phyloP scores from a whole-genome alignment of 2,329 filamentous ascomycete genomes.

The Raffaelea ambrosiae region DNA sequence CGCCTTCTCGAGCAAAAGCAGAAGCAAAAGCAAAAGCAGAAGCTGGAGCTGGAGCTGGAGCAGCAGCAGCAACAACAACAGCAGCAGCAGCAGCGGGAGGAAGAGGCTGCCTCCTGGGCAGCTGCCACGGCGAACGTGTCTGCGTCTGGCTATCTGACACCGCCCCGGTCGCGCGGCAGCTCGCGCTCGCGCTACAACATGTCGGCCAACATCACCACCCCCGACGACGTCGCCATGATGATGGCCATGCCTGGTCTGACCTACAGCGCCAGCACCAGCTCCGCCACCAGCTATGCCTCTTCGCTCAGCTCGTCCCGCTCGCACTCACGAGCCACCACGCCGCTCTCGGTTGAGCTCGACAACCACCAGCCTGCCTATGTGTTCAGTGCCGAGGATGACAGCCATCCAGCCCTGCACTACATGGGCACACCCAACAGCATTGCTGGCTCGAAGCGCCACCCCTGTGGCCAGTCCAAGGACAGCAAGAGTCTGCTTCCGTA shows the following conservation, averaged over 20 bases:
- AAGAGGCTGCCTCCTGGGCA: conserved; percentile 15
- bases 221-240: conserved; percentile 15
- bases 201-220: conserved; percentile 17
- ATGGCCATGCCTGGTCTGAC: conserved; percentile 36
- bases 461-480: conserved; percentile 9
- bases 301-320: conserved; percentile 39
- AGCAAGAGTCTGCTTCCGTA: conserved; percentile 35
- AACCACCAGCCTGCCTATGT: conserved; percentile 30
- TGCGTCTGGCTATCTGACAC: conserved; percentile 32
- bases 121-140: conserved; percentile 17
- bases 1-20: not conserved
- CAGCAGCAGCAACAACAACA: conserved; percentile 25
- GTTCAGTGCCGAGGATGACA: conserved; percentile 31
- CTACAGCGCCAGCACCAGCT: conserved; percentile 34
- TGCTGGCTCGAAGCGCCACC: conserved; percentile 10
- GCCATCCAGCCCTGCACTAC: conserved; percentile 36
- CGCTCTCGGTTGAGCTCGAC: conserved; percentile 30
- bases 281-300: conserved; percentile 33
- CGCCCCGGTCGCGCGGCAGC: conserved; percentile 33
- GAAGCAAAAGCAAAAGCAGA: conserved; percentile 2
- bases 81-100: conserved; percentile 24
- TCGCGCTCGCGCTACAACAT: not conserved
- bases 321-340: conserved; percentile 40
- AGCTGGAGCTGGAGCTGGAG: conserved; percentile 26
- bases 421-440: conserved; percentile 15